Evolutionary conservation across 805 yeast genomes (phyloP).

Genomic region (Wilhelminamyces savonicus): DNA sequence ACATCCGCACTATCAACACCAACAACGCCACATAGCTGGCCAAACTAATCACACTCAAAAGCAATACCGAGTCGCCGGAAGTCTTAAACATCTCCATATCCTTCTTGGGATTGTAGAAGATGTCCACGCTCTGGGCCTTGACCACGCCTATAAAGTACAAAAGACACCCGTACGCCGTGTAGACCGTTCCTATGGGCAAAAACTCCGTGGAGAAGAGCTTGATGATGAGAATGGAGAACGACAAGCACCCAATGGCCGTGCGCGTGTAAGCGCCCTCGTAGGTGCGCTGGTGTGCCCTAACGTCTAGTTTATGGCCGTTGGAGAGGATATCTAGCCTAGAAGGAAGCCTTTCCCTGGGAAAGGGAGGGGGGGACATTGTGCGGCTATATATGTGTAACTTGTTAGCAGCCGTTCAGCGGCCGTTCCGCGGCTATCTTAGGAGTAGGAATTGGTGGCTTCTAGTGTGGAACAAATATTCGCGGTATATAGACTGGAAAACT

Average conservation of each 20-base stretch:
- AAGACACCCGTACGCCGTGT: constrained; percentile 52
- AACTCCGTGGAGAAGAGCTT: constrained; percentile 61
- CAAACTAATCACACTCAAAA: constrained; percentile 45
- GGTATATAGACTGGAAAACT: no score
- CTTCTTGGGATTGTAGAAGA: constrained; percentile 30
- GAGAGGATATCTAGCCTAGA: constrained; percentile 33
- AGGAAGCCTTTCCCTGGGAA: constrained; percentile 16
- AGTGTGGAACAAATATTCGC: no score
- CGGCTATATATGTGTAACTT: neutral
- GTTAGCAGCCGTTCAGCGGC: neutral
- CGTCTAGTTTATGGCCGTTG: constrained; percentile 38
- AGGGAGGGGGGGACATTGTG: no score
- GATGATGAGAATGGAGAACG: constrained; percentile 59
- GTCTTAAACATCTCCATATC: constrained; percentile 46
- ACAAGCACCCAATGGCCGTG: constrained; percentile 61
- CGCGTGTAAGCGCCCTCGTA: constrained; percentile 81
- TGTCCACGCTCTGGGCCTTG: constrained; percentile 28
- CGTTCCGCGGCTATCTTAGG: no score
- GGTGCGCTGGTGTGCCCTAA: constrained; percentile 72
- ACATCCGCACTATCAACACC: constrained; percentile 42
- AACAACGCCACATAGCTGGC: constrained; percentile 46
- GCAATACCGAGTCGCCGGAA: constrained; percentile 54
- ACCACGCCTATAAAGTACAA: constrained; percentile 34
- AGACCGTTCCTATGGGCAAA: constrained; percentile 60
- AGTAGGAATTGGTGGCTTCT: no score